phyloP scores from a whole-genome alignment of 2,329 filamentous ascomycete species.

The Capronia americana region DNA sequence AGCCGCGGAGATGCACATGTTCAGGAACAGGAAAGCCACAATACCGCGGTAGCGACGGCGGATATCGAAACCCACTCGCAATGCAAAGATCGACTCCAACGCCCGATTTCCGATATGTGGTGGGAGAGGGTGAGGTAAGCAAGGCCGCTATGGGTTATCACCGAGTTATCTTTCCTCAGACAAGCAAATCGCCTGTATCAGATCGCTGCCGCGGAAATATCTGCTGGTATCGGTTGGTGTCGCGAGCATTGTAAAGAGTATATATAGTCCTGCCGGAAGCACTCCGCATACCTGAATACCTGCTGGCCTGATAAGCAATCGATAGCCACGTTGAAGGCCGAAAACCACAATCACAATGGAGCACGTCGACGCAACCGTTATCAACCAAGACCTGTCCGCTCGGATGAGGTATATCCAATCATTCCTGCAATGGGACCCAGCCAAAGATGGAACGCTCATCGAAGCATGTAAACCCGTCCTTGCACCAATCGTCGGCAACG shows the following conservation, averaged over 20 bases:
- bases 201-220: slow-evolving; percentile 12
- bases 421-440: slow-evolving; percentile 42
- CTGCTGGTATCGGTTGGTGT: not conserved
- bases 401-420: slow-evolving; percentile 41
- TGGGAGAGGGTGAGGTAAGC: not conserved
- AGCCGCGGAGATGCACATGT: not conserved
- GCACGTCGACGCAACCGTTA: slow-evolving; percentile 30
- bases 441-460: slow-evolving; percentile 40
- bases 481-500: slow-evolving; percentile 39
- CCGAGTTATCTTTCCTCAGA: not conserved
- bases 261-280: not conserved
- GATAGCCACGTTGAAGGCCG: not conserved
- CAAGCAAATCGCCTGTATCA: not conserved
- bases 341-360: slow-evolving; percentile 27
- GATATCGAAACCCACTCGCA: not conserved
- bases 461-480: slow-evolving; percentile 39
- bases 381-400: slow-evolving; percentile 27
- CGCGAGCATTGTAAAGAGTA: not conserved
- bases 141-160: not conserved
- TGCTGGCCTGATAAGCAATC: not conserved
- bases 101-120: not conserved
- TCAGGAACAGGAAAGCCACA: not conserved
- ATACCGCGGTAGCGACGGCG: not conserved
- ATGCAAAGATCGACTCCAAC: not conserved
- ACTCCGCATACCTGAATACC: not conserved